Percentiles rank a stretch among this genome's conserved stretches.
Conservation (phyloP, 2,329 filamentous ascomycete genomes). For the Gliomastix tumulicola region DNA sequence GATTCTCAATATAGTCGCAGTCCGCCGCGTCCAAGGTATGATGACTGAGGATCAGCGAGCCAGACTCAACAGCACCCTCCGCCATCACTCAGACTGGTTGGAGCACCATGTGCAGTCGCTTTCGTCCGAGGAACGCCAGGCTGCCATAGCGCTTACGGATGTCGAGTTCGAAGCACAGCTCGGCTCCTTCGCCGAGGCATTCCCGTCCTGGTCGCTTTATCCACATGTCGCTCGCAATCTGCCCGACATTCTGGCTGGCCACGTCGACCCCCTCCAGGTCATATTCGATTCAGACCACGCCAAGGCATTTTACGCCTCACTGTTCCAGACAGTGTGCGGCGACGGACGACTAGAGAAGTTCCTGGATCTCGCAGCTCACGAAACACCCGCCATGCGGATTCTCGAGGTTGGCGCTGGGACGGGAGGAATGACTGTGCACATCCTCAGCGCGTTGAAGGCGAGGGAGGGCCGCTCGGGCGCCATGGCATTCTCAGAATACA, state of each 20-base stretch:
- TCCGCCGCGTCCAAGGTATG: slow-evolving; percentile 9
- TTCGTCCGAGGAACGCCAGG: slow-evolving; percentile 3
- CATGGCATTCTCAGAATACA: slow-evolving; percentile 20
- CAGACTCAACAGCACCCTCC: slow-evolving; percentile 6
- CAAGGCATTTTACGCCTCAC: slow-evolving; percentile 22
- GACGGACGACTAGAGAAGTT: slow-evolving; percentile 1
- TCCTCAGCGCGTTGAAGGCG: slow-evolving; percentile 13
- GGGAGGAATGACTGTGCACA: slow-evolving; percentile 20
- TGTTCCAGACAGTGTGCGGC: slow-evolving; percentile 18
- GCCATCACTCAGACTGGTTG: slow-evolving; percentile 21
- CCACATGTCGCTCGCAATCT: slow-evolving; percentile 19
- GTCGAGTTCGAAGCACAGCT: slow-evolving; percentile 16
- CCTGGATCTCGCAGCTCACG: slow-evolving; percentile 15
- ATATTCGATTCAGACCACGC: slow-evolving; percentile 25
- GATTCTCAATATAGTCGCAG: slow-evolving; percentile 2
- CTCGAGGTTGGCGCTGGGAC: slow-evolving; percentile 33
- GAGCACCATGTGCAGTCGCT: slow-evolving; percentile 14
- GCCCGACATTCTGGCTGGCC: slow-evolving; percentile 18
- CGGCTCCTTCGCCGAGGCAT: slow-evolving; percentile 13
- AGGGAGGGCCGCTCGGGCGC: slow-evolving; percentile 10
- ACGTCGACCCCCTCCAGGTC: slow-evolving; percentile 23
- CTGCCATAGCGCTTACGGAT: slow-evolving; percentile 10
- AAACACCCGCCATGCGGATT: slow-evolving; percentile 23
- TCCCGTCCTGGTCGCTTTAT: slow-evolving; percentile 22
- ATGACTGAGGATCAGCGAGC: slow-evolving; percentile 2